Base-by-base conservation (phyloP, 2,329 filamentous ascomycete species). In the Fusarium chlamydosporum region DNA sequence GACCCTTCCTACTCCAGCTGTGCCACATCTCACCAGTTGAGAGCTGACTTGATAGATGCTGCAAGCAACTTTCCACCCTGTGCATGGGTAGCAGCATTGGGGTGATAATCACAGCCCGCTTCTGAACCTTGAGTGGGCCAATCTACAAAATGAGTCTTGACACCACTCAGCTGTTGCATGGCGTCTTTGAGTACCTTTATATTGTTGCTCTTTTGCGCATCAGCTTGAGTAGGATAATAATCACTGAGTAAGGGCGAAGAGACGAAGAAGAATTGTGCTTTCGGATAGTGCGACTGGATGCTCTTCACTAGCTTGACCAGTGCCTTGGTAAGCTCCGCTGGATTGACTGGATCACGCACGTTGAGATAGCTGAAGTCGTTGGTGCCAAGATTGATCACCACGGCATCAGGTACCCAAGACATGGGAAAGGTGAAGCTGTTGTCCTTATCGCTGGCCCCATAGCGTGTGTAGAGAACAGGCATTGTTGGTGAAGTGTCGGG, bases 301-400 rank as follows among this genome's bases (percentile, higher is more conserved):
- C 71, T 60, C 34, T 20, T 51, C 4, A 70, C 62, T 20, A 70
- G n/a, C 16, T 33, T 37, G 3, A 70, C 67, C 9, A 79, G 62
- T 4, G 74, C 79, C 3, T 67, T 64, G 8, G 74, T 73, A 37
- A 77, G 75, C 1, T 70, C 58, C 7, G 65, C 51, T 3, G 74
- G 67, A 53, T 79, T 55, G 27, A 79, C 67, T n/a, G 72, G 72
- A 9, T 73, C 66, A 3, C 77, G 74, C 9, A 71, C 70, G 29
- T 65, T 68, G 12, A 76, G 68, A 67, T 81, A 82, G 41, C 75
- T 74, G 61, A 81, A 82, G 69, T 82, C 80, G 59, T 82, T 83
- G 42, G 80, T 83, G 33, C 80, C 81, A 1, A 83, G 77, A 60
- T 81, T 81, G 65, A 83, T 79, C 18, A 83, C 80, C 0, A 83